Evolutionary conservation across 805 yeast genomes (phyloP), one percentile per base, ranked within the genome.

Genomic region (Myxozyma melibiosi): DNA sequence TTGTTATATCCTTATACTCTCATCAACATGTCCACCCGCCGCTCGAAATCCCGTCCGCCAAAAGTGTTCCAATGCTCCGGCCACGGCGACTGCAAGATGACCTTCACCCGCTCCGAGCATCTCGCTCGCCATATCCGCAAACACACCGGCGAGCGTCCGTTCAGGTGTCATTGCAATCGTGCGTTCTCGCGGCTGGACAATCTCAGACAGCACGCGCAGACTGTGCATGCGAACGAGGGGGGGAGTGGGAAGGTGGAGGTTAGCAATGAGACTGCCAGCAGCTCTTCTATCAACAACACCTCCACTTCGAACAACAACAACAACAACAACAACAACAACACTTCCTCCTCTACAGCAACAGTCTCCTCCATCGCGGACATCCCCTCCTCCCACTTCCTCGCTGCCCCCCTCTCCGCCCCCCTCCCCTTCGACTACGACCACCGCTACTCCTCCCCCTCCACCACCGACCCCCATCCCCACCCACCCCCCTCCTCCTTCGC

Each of bases 71-170:
- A 84, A 68, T 90, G 97, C 72, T 76, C 86, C 0, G 96, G 96
- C 2, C 91, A 80, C 69, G 89, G 89, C 20, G 90, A 86, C 64
- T 90, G 97, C 72, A 77, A 76, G 55, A 90, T 91, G 96, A 80
- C 91, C 5, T 90, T 90, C 72, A 88, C 96, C 2, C 78, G 97
- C 48, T 85, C 94, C 7, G 97, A 91, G 70, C 97, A 91, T 72
- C 78, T 90, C 65, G 96, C 96, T 1, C 78, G 97, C 57, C 97
- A 90, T 74, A 86, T 91, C 52, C 76, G 97, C 57, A 91, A 90
- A 67, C 97, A 90, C 70, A 91, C 97, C 0, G 97, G 97, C 41
- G 97, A 90, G 71, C 77, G 96, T 55, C 97, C 97, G 2, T 90
- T 90, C 70, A 83, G 87, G 52, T 90, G 97, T 71, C 86, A 85